phyloP scores from a whole-genome alignment of 352 stramenopile species.

The Pythium brassicae region DNA sequence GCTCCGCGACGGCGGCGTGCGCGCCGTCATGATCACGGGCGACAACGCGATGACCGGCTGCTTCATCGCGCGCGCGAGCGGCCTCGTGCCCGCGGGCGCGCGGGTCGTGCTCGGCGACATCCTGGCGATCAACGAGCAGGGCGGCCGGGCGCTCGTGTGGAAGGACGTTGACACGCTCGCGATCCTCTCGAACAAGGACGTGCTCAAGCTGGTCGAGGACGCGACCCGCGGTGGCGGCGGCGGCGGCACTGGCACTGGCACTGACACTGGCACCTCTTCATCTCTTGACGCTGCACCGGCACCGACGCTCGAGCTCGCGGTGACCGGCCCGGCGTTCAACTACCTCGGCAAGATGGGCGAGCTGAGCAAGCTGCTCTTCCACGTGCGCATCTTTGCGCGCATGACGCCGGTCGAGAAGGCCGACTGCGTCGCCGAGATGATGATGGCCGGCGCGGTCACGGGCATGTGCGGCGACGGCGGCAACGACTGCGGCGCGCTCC shows the following conservation, averaged over 20 bases:
- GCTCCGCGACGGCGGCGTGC: slow-evolving; percentile 44
- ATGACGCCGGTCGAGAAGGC: slow-evolving; percentile 51
- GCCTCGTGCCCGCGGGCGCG: slow-evolving; percentile 51
- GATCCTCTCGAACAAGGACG: slow-evolving; percentile 23
- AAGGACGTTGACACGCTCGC: slow-evolving; percentile 41
- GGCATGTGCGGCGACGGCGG: slow-evolving; percentile 95
- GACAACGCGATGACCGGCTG: slow-evolving; percentile 80
- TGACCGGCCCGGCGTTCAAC: slow-evolving; percentile 36
- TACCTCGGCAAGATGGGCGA: slow-evolving; percentile 22
- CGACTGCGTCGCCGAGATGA: slow-evolving; percentile 54
- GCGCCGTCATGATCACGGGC: slow-evolving; percentile 85
- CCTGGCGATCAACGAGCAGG: slow-evolving; percentile 20
- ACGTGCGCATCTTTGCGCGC: slow-evolving; percentile 54
- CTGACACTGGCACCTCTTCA: too few species aligned
- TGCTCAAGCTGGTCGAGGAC: too few species aligned
- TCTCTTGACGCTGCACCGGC: too few species aligned
- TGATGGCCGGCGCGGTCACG: slow-evolving; percentile 32
- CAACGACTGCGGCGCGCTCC: slow-evolving; percentile 92
- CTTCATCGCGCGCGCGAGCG: slow-evolving; percentile 39
- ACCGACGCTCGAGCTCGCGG: slow-evolving; percentile 25
- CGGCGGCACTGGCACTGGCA: too few species aligned
- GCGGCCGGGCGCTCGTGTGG: slow-evolving; percentile 29
- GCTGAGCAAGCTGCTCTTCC: slow-evolving; percentile 27
- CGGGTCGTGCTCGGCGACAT: slow-evolving; percentile 40
- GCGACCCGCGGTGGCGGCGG: too few species aligned